phyloP scores from a whole-genome alignment of 441 rosid species.

The Eugenia klotzschiana region DNA sequence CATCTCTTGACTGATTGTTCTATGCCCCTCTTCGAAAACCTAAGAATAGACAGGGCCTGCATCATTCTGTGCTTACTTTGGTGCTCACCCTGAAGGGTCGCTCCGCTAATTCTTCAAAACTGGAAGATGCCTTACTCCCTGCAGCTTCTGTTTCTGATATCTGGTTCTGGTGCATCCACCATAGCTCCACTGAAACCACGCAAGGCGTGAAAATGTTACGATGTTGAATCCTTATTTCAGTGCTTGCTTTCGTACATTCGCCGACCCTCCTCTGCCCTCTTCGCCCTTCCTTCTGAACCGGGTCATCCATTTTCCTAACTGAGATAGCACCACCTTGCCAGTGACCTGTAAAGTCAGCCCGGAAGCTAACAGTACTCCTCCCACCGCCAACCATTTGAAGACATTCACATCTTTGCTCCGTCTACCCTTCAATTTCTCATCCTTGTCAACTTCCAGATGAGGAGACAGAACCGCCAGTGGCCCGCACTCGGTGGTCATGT shows the following conservation, averaged over 20 bases:
- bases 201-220: background rate
- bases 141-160: background rate
- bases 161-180: background rate
- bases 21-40: background rate
- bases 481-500: background rate
- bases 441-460: background rate
- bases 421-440: background rate
- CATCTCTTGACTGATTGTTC: background rate
- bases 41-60: background rate
- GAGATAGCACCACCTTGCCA: background rate
- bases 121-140: background rate
- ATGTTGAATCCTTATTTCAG: background rate
- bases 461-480: background rate
- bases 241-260: background rate
- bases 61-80: background rate
- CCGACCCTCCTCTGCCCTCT: background rate
- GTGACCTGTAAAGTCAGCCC: background rate
- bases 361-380: slow-evolving; percentile 2
- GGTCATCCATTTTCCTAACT: background rate
- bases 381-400: slow-evolving; percentile 4
- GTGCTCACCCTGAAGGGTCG: background rate
- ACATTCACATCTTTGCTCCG: background rate
- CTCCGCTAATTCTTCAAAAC: background rate
- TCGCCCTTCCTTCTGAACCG: background rate
- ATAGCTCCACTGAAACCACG: background rate